These are phyloP conservation scores for Neonectria magnoliae DNA, from an alignment of 2,329 filamentous ascomycete species.

Conservation along the genomic window DNA sequence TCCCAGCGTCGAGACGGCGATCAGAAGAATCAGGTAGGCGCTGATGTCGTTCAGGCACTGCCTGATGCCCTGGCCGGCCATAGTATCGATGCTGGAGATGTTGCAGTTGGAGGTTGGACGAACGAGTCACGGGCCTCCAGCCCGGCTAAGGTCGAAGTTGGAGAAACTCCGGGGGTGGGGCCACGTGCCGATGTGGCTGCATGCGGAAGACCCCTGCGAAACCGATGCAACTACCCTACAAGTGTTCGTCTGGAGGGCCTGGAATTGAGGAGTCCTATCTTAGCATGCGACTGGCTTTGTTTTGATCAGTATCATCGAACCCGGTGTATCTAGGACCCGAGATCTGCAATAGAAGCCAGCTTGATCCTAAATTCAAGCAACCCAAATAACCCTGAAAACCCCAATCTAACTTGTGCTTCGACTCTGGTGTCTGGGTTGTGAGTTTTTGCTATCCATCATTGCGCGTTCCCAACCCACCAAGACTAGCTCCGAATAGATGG, in stretches of 20 bases:
- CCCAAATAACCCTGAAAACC: too few species aligned
- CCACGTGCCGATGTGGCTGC: slow-evolving; percentile 26
- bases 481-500: too few species aligned
- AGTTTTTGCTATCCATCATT: too few species aligned
- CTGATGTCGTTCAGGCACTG: slow-evolving; percentile 65
- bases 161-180: slow-evolving; percentile 21
- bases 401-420: too few species aligned
- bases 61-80: slow-evolving; percentile 45
- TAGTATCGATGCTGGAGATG: slow-evolving; percentile 30
- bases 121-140: background rate
- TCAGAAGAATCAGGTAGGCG: slow-evolving; percentile 79
- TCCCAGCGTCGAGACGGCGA: slow-evolving; percentile 82
- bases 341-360: too few species aligned
- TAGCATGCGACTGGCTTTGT: too few species aligned
- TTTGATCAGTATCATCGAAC: too few species aligned
- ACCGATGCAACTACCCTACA: slow-evolving; percentile 13
- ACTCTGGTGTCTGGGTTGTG: too few species aligned
- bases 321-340: too few species aligned
- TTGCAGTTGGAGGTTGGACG: background rate
- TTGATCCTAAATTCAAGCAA: too few species aligned
- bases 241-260: background rate
- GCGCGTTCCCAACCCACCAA: too few species aligned
- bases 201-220: slow-evolving; percentile 2
- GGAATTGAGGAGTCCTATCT: background rate
- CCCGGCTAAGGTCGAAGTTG: background rate